Evolutionary conservation across 2,329 filamentous ascomycete species (phyloP).

Genomic region (Myriosclerotinia duriaeana): DNA sequence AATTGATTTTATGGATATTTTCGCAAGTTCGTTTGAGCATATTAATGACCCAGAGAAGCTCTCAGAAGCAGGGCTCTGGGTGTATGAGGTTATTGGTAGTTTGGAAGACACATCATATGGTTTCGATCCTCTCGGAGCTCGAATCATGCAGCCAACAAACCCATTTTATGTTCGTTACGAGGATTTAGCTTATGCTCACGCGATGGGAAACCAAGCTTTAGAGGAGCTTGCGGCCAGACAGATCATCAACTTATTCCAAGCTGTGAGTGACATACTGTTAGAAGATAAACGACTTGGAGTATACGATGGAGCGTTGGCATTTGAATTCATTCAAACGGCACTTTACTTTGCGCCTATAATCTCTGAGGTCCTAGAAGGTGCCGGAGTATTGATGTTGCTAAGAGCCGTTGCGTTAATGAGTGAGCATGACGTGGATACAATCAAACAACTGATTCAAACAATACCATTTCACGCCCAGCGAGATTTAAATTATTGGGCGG

Average conservation of each 20-base stretch:
- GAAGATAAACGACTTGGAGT: constrained; percentile 13
- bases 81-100: constrained; percentile 7
- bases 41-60: constrained; percentile 13
- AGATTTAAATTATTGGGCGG: neutral
- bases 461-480: neutral
- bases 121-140: neutral
- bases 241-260: constrained; percentile 20
- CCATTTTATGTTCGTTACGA: constrained; percentile 11
- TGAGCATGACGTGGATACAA: constrained; percentile 13
- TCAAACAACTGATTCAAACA: constrained; percentile 2
- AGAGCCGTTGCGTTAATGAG: constrained; percentile 19
- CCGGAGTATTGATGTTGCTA: constrained; percentile 20
- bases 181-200: neutral
- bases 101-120: constrained; percentile 7
- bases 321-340: constrained; percentile 20
- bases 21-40: constrained; percentile 16
- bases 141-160: neutral
- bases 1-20: constrained; percentile 13
- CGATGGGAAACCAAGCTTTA: constrained; percentile 2
- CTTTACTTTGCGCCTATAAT: constrained; percentile 8
- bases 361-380: constrained; percentile 7
- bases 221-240: constrained; percentile 11
- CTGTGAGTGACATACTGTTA: constrained; percentile 15
- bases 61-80: constrained; percentile 16
- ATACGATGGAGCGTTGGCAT: neutral